These are phyloP conservation scores for Corymbia calophylla DNA, from an alignment of 441 rosid species.

Conservation along the genomic window DNA sequence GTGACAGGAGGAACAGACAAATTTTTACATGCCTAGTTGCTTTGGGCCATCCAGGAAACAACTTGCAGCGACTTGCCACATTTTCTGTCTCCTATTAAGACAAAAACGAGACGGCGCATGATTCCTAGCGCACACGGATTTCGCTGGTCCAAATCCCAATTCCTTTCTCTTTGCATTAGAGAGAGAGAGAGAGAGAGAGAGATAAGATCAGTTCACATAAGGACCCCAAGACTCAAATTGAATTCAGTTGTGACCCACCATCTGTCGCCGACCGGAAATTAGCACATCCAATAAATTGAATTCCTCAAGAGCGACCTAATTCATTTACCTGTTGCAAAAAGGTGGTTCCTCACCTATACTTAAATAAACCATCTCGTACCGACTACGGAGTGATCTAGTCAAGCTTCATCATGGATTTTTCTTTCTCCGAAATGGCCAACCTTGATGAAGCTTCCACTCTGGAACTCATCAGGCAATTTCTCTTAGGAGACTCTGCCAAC, in stretches of 20 bases:
- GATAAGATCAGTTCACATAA: neutral
- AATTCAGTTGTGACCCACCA: neutral
- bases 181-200: neutral
- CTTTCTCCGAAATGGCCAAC: neutral
- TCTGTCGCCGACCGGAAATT: neutral
- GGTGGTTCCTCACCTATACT: neutral
- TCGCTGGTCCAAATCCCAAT: neutral
- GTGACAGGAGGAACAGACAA: neutral
- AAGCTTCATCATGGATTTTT: neutral
- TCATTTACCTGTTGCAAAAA: neutral
- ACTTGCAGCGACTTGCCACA: neutral
- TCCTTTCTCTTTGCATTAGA: too few relatives aligned
- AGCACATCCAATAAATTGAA: neutral
- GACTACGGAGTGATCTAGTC: neutral
- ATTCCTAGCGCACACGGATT: neutral
- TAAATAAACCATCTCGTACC: neutral
- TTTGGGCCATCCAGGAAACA: neutral
- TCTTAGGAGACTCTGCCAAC: neutral
- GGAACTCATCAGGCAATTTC: conserved; percentile 40
- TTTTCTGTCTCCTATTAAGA: neutral
- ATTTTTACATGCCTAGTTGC: neutral
- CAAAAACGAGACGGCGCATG: neutral
- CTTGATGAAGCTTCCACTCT: conserved; percentile 29
- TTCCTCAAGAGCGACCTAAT: neutral
- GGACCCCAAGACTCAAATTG: neutral